These are phyloP conservation scores for Zea luxurians DNA, from an alignment of 176 grass and related monocot genomes.

Conservation along the genomic window DNA sequence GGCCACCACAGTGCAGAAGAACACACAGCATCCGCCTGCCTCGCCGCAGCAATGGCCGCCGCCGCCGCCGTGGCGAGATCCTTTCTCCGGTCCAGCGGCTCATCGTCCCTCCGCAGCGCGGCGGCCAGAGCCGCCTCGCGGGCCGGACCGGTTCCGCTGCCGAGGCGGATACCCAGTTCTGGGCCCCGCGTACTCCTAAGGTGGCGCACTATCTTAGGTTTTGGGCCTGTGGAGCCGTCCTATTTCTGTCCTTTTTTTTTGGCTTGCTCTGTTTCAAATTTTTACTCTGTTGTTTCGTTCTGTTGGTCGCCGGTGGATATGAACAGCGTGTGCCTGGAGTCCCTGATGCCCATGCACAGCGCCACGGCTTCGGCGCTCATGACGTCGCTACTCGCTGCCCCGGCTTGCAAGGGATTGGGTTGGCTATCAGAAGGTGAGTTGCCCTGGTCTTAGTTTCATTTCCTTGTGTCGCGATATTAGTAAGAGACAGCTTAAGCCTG, in stretches of 20 bases:
- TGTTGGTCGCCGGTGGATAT: conserved; percentile 72
- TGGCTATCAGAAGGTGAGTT: conserved; percentile 82
- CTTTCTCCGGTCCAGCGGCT: conserved; percentile 54
- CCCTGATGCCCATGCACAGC: conserved; percentile 90
- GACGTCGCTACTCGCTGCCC: conserved; percentile 75
- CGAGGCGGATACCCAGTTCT: conserved; percentile 31
- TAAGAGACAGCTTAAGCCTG: background rate
- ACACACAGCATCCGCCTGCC: background rate
- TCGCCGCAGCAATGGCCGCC: conserved; percentile 55
- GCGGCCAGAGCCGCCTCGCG: conserved; percentile 42
- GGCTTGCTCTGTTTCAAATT: background rate
- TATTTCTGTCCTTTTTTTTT: background rate
- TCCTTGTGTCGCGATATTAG: background rate
- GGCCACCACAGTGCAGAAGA: background rate
- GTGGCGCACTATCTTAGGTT: conserved; percentile 23
- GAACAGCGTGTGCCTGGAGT: conserved; percentile 76
- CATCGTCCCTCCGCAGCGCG: conserved; percentile 42
- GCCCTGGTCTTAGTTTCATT: background rate
- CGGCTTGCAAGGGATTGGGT: conserved; percentile 52
- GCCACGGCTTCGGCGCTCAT: conserved; percentile 86
- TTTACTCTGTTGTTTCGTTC: background rate
- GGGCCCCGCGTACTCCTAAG: conserved; percentile 52
- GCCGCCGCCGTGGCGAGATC: conserved; percentile 59
- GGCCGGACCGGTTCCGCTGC: conserved; percentile 34
- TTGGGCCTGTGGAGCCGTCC: too few species aligned